A percentile compares a stretch with the other conserved stretches of the same genome.
These are phyloP conservation scores for Pseudogymnoascus sp. DNA, from an alignment of 2,329 filamentous ascomycete species.

Conservation along the genomic window DNA sequence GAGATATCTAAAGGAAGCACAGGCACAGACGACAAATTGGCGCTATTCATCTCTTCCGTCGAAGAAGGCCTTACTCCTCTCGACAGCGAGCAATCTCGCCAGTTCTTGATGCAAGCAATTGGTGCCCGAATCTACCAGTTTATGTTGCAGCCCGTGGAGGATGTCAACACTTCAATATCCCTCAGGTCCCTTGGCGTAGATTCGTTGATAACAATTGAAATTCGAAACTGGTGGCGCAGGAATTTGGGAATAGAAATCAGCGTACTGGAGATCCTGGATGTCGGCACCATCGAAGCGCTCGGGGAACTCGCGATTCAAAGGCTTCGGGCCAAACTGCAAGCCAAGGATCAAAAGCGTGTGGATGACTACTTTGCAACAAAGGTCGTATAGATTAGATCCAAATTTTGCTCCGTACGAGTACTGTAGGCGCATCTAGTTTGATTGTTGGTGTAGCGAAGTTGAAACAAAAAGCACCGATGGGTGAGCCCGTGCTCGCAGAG, in stretches of 20 bases:
- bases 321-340: not conserved
- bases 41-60: not conserved
- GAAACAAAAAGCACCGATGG: no score
- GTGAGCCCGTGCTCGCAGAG: no score
- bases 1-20: not conserved
- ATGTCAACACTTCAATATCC: constrained; percentile 9
- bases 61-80: not conserved
- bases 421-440: not conserved
- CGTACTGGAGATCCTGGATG: not conserved
- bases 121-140: constrained; percentile 9
- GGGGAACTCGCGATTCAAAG: not conserved
- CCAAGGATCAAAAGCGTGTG: not conserved
- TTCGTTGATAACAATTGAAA: constrained; percentile 16
- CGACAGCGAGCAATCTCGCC: not conserved
- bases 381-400: not conserved
- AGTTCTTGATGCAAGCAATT: constrained; percentile 9
- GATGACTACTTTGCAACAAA: not conserved
- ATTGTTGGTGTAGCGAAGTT: no score
- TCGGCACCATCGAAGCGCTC: not conserved
- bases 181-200: constrained; percentile 14
- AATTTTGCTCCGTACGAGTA: not conserved
- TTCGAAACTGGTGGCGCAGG: not conserved
- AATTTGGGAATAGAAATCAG: not conserved
- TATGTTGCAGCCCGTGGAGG: constrained; percentile 9
- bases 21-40: not conserved